Evolutionary conservation across 768 basidiomycete species (phyloP).

Genomic region (Russula vinacea): DNA sequence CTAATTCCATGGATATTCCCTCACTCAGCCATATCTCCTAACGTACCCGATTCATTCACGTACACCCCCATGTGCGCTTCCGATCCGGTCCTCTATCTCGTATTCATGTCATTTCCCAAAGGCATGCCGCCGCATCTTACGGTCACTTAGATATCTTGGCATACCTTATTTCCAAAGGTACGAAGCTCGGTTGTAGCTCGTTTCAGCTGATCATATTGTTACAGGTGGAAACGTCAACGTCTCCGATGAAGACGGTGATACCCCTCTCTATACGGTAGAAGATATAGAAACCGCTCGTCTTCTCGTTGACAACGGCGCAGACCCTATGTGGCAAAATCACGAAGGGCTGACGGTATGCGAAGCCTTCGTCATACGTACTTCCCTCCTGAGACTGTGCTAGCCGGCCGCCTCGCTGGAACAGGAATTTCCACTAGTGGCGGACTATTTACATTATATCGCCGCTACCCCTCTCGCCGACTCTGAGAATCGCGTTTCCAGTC

Average conservation of each 20-base stretch:
- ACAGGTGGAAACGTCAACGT: conserved; percentile 85
- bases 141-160: conserved; percentile 71
- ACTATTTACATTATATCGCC: conserved; percentile 48
- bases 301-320: conserved; percentile 77
- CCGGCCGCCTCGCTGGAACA: conserved; percentile 66
- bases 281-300: conserved; percentile 70
- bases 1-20: conserved; percentile 13
- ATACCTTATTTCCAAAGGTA: conserved; percentile 74
- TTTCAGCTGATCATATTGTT: conserved; percentile 5
- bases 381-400: conserved; percentile 39
- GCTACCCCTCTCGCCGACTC: conserved; percentile 32
- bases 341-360: conserved; percentile 70
- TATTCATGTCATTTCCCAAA: conserved; percentile 35
- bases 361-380: neutral
- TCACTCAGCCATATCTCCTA: conserved; percentile 54
- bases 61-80: conserved; percentile 74
- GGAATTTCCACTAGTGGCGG: conserved; percentile 67
- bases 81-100: conserved; percentile 3
- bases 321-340: conserved; percentile 55
- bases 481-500: conserved; percentile 15
- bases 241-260: conserved; percentile 84
- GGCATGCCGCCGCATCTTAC: conserved; percentile 94
- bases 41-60: conserved; percentile 64
- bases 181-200: conserved; percentile 20
- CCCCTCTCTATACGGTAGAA: conserved; percentile 89